These are phyloP conservation scores for Chaetomium sp. DNA, from an alignment of 2,329 filamentous ascomycete species.

Conservation along the genomic window DNA sequence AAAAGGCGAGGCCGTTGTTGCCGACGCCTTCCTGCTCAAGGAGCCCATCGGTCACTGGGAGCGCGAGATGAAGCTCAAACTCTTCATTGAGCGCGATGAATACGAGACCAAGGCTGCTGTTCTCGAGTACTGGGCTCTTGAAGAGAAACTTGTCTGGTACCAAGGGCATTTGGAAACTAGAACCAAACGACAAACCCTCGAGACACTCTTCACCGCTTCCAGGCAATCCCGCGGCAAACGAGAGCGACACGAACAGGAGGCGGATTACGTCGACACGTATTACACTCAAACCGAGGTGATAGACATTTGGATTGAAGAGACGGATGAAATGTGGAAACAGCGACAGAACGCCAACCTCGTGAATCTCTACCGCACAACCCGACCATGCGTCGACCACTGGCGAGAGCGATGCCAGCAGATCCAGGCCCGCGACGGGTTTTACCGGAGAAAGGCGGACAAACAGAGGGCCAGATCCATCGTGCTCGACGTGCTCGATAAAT, in stretches of 20 bases:
- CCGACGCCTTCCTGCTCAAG: conserved; percentile 30
- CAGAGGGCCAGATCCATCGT: conserved; percentile 27
- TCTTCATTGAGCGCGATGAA: conserved; percentile 28
- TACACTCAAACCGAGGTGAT: conserved; percentile 24
- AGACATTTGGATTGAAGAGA: conserved; percentile 27
- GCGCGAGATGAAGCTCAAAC: conserved; percentile 35
- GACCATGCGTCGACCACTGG: conserved; percentile 33
- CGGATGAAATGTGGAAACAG: conserved; percentile 27
- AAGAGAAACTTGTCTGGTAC: conserved; percentile 36
- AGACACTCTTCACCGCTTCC: conserved; percentile 19
- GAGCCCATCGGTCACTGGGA: conserved; percentile 36
- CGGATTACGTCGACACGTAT: conserved; percentile 26
- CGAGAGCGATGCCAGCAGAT: conserved; percentile 21
- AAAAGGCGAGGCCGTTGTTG: conserved; percentile 21
- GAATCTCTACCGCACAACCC: conserved; percentile 32
- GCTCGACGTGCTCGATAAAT: conserved; percentile 28
- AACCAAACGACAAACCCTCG: conserved; percentile 26
- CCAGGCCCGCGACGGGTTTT: conserved; percentile 17
- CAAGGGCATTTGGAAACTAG: conserved; percentile 32
- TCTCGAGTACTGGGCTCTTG: conserved; percentile 37
- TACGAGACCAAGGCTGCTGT: conserved; percentile 29
- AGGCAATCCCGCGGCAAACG: conserved; percentile 19
- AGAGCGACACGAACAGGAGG: conserved; percentile 24
- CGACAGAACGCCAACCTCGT: conserved; percentile 32
- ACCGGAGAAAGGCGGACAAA: conserved; percentile 21